phyloP scores from a whole-genome alignment of 1,284 basidiomycete genomes.

The Paramarasmius palmivorus region DNA sequence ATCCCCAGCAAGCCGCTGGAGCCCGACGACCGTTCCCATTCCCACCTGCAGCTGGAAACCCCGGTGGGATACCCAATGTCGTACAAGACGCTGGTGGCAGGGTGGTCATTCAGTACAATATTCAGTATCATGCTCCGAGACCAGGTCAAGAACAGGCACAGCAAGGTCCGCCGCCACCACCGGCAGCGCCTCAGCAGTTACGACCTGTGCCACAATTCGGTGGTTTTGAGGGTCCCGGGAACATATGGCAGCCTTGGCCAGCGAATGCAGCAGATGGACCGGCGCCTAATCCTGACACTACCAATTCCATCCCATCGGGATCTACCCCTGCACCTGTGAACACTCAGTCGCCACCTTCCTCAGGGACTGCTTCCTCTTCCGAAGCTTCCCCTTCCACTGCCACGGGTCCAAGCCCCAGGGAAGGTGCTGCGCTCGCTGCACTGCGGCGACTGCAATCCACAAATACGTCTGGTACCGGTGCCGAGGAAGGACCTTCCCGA shows the following conservation, averaged over 20 bases:
- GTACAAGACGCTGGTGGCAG: slow-evolving; percentile 30
- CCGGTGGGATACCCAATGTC: slow-evolving; percentile 19
- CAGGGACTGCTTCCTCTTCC: no score
- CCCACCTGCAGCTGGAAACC: slow-evolving; percentile 17
- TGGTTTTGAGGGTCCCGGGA: slow-evolving; percentile 64
- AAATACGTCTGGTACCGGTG: slow-evolving; percentile 10
- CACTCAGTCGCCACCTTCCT: neutral
- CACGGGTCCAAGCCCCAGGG: slow-evolving; percentile 30
- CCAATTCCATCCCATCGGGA: slow-evolving; percentile 10
- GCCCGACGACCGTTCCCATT: slow-evolving; percentile 20
- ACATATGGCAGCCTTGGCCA: slow-evolving; percentile 64
- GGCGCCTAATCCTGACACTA: neutral
- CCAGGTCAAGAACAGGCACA: slow-evolving; percentile 27
- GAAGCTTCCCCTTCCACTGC: slow-evolving; percentile 17
- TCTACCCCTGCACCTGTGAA: neutral
- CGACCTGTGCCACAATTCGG: slow-evolving; percentile 44
- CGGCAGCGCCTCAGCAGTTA: slow-evolving; percentile 19
- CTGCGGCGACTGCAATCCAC: slow-evolving; percentile 32
- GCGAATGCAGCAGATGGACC: slow-evolving; percentile 25
- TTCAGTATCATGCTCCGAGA: slow-evolving; percentile 46
- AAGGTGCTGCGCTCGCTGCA: slow-evolving; percentile 47
- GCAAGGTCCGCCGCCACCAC: slow-evolving; percentile 27
- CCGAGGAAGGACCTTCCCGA: neutral
- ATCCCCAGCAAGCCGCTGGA: slow-evolving; percentile 26
- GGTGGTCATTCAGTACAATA: slow-evolving; percentile 57